A percentile compares a stretch with the other conserved stretches of the same genome.
phyloP scores from a whole-genome alignment of 2,329 filamentous ascomycete species.

The Colletotrichum horii region DNA sequence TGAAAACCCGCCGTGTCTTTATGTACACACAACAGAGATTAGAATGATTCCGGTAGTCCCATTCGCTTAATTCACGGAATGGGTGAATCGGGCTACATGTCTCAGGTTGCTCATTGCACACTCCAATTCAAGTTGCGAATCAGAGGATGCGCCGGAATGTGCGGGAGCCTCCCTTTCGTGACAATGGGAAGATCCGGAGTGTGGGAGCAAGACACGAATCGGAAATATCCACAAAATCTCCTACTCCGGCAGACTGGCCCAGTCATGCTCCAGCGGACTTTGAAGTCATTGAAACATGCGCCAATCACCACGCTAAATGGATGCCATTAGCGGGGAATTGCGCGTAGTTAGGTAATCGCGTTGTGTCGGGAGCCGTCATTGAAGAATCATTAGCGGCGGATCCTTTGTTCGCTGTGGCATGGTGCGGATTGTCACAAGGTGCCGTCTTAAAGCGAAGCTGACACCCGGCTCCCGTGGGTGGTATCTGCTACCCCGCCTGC shows the following conservation, averaged over 20 bases:
- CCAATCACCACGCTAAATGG: not conserved
- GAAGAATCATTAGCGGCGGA: not conserved
- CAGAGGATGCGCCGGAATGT: not conserved
- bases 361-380: not conserved
- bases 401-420: not conserved
- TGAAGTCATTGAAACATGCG: not conserved
- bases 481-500: not conserved
- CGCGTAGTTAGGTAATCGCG: not conserved
- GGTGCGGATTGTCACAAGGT: not conserved
- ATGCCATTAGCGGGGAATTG: not conserved
- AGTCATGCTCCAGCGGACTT: not conserved
- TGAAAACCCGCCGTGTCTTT: not conserved
- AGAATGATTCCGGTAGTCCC: not conserved
- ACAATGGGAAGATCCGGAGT: not conserved
- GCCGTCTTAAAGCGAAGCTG: not conserved
- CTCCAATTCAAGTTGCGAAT: not conserved
- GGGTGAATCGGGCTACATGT: not conserved
- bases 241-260: not conserved
- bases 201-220: not conserved
- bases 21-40: not conserved
- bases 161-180: not conserved
- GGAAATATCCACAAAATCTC: not conserved
- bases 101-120: not conserved
- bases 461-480: not conserved
- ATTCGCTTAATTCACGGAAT: not conserved